A percentile compares a stretch with the other conserved stretches of the same genome.
Evolutionary conservation across 495 filamentous ascomycete species (phyloP).

Genomic region (Penicillium flavigenum): DNA sequence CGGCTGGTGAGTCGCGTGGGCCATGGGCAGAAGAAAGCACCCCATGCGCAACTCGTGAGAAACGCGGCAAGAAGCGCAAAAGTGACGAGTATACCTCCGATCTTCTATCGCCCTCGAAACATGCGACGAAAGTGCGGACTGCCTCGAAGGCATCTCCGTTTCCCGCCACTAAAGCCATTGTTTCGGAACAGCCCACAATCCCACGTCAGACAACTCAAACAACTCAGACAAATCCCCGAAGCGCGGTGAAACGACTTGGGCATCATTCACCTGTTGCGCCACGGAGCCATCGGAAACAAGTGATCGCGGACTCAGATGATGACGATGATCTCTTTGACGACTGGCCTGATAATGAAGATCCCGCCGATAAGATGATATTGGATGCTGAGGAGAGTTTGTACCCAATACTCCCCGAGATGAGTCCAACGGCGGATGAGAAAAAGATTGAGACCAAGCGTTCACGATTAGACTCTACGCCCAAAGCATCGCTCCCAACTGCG

Average conservation of each 20-base stretch:
- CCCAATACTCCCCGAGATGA: conserved; percentile 31
- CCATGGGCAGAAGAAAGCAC: conserved; percentile 63
- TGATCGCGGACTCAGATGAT: conserved; percentile 51
- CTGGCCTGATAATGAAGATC: conserved; percentile 24
- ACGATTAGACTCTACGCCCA: conserved; percentile 11
- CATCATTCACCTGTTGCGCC: conserved; percentile 8
- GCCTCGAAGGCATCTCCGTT: conserved; percentile 15
- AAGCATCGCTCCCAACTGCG: conserved; percentile 6
- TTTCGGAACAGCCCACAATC: conserved; percentile 2
- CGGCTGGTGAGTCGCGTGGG: conserved; percentile 52
- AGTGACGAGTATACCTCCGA: conserved; percentile 64
- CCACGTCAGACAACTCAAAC: conserved; percentile 5
- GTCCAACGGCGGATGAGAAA: conserved; percentile 15
- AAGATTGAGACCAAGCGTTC: background rate
- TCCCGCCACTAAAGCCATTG: background rate
- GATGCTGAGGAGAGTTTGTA: conserved; percentile 30
- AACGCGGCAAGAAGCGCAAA: conserved; percentile 68
- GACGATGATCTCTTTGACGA: conserved; percentile 35
- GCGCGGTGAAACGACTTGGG: conserved; percentile 8
- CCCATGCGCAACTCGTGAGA: conserved; percentile 43
- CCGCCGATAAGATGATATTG: conserved; percentile 28
- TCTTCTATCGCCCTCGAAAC: conserved; percentile 36
- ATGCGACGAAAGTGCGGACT: conserved; percentile 26
- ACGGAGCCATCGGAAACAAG: conserved; percentile 17
- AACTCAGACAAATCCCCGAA: conserved; percentile 6